phyloP scores from a whole-genome alignment of 768 basidiomycete genomes.

The Boletus vermiculosoides region DNA sequence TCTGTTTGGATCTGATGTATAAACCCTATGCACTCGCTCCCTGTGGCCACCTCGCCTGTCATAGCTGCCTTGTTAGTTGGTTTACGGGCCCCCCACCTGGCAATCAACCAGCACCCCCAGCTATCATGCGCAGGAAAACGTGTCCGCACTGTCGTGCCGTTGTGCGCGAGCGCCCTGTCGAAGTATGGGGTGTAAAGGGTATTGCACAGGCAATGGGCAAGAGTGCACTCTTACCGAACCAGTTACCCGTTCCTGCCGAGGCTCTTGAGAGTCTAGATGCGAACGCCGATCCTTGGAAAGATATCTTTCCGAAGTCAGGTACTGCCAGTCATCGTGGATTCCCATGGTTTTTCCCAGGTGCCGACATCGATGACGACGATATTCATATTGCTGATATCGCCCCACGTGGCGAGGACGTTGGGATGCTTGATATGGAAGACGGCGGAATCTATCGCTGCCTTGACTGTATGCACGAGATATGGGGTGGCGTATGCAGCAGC shows the following conservation, averaged over 20 bases:
- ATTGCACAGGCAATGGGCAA: conserved; percentile 46
- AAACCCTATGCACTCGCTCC: conserved; percentile 73
- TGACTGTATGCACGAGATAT: conserved; percentile 78
- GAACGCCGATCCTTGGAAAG: conserved; percentile 61
- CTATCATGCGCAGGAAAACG: conserved; percentile 39
- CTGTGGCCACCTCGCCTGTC: conserved; percentile 73
- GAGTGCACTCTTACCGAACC: conserved; percentile 46
- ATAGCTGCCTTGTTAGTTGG: conserved; percentile 73
- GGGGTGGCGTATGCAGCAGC: conserved; percentile 59
- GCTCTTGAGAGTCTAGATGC: conserved; percentile 24
- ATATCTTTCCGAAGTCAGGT: conserved; percentile 48
- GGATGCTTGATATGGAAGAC: conserved; percentile 72
- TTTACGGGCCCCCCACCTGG: conserved; percentile 51
- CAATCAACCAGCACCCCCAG: conserved; percentile 24
- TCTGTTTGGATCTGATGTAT: conserved; percentile 73
- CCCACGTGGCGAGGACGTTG: conserved; percentile 42
- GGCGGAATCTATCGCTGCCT: conserved; percentile 75
- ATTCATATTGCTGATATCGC: conserved; percentile 13
- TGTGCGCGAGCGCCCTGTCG: conserved; percentile 45
- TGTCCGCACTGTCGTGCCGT: conserved; percentile 47
- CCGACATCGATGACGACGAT: conserved; percentile 18
- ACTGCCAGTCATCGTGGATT: conserved; percentile 7
- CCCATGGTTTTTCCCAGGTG: conserved; percentile 27
- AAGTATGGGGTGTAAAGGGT: conserved; percentile 48
- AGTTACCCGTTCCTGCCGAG: conserved; percentile 27